Conservation (phyloP, 441 rosid genomes). For the Erodium moschatum region DNA sequence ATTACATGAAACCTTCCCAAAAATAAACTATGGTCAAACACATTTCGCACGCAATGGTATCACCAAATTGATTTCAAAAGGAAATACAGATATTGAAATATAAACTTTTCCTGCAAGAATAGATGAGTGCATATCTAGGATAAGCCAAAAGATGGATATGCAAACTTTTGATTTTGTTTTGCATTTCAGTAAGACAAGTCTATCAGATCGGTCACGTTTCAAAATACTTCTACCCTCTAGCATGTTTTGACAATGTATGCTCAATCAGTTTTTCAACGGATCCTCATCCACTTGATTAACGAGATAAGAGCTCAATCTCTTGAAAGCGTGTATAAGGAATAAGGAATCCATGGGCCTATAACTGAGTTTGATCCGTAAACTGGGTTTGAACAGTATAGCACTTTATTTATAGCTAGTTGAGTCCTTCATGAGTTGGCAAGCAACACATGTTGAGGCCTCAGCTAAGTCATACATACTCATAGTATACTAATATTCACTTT, state of each 20-base stretch:
- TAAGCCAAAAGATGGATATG: not conserved
- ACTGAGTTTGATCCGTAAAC: not conserved
- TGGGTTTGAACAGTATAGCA: not conserved
- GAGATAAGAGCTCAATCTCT: not conserved
- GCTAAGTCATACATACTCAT: not conserved
- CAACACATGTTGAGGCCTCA: not conserved
- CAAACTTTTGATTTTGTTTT: not conserved
- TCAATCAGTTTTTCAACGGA: not conserved
- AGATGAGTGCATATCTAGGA: not conserved
- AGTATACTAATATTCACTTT: not conserved
- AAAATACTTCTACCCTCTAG: not conserved
- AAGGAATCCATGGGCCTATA: not conserved
- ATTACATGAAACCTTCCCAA: not conserved
- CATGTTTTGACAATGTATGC: not conserved
- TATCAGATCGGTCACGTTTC: not conserved
- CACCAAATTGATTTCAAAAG: not conserved
- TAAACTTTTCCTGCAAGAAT: not conserved
- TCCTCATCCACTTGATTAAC: not conserved
- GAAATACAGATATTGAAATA: not conserved
- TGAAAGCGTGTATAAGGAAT: not conserved
- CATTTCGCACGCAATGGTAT: not conserved
- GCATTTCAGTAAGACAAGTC: not conserved
- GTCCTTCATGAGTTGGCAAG: not conserved
- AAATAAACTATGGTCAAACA: not conserved
- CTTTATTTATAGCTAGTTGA: slow-evolving; percentile 1